Percentiles rank a stretch among this genome's conserved stretches.
These are phyloP conservation scores for Entomortierella lignicola DNA, from an alignment of 192 early-diverging fungal species.

Conservation along the genomic window DNA sequence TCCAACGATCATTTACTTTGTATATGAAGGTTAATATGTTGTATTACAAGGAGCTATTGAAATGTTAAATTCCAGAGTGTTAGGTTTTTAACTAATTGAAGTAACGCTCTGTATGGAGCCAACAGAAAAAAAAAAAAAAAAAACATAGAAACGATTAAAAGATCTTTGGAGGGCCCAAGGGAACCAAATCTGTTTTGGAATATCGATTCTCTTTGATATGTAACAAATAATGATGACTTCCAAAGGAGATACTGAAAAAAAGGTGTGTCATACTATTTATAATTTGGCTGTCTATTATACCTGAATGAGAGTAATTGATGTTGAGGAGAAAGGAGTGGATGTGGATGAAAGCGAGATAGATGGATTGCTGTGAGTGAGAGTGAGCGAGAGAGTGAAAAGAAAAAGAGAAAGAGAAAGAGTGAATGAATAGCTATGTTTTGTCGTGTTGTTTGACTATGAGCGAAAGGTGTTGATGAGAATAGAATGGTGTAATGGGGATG, in stretches of 20 bases:
- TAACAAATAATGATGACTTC: not conserved
- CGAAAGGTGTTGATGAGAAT: conserved; percentile 3
- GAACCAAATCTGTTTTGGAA: not conserved
- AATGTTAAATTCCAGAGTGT: too few relatives aligned
- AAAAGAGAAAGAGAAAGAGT: too few relatives aligned
- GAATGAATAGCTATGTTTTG: not conserved
- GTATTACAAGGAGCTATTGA: too few relatives aligned
- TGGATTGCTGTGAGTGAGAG: not conserved
- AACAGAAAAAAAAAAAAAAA: too few relatives aligned
- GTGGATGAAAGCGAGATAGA: not conserved
- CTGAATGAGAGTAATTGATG: too few relatives aligned
- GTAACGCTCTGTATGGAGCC: too few relatives aligned
- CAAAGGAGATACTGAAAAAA: not conserved
- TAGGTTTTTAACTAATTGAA: too few relatives aligned
- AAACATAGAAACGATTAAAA: not conserved
- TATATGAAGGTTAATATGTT: too few relatives aligned
- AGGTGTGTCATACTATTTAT: too few relatives aligned
- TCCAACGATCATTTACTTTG: too few relatives aligned
- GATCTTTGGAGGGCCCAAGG: not conserved
- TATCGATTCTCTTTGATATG: too few relatives aligned
- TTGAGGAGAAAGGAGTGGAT: not conserved
- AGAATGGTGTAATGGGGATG: conserved; percentile 20
- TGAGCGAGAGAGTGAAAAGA: not conserved
- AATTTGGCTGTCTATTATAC: too few relatives aligned
- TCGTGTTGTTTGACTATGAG: not conserved